Conservation (phyloP, 108 stramenopile species). For the Nitzschia sp. region DNA sequence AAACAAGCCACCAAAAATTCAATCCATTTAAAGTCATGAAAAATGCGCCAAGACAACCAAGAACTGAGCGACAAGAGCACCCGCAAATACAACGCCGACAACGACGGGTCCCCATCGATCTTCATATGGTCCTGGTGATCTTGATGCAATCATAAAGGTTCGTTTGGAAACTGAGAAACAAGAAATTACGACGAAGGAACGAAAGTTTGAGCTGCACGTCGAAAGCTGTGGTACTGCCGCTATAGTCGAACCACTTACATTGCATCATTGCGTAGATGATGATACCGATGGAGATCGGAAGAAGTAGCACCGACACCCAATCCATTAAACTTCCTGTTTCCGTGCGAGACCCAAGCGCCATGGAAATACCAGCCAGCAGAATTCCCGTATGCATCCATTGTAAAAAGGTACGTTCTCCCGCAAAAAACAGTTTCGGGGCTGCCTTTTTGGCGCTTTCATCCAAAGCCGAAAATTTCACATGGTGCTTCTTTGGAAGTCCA, state of each 20-base stretch:
- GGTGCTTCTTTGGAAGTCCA: background rate
- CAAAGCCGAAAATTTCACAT: slow-evolving; percentile 13
- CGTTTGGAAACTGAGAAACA: slow-evolving; percentile 52
- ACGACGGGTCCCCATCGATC: slow-evolving; percentile 84
- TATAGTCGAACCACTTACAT: slow-evolving; percentile 47
- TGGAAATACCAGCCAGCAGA: slow-evolving; percentile 78
- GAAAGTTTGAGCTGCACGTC: background rate
- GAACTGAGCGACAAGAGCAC: slow-evolving; percentile 81
- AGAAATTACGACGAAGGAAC: background rate
- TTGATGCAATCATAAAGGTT: slow-evolving; percentile 81
- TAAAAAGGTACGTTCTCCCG: slow-evolving; percentile 94
- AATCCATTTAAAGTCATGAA: no score
- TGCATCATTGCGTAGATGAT: slow-evolving; percentile 87
- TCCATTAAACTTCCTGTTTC: slow-evolving; percentile 29
- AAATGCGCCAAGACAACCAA: slow-evolving; percentile 2
- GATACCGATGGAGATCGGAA: slow-evolving; percentile 88
- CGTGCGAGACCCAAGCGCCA: slow-evolving; percentile 81
- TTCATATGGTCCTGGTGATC: slow-evolving; percentile 90
- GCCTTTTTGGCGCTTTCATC: slow-evolving; percentile 24
- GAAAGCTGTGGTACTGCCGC: background rate
- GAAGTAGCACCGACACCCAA: slow-evolving; percentile 78
- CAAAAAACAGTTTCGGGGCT: slow-evolving; percentile 84
- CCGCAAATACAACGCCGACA: slow-evolving; percentile 78
- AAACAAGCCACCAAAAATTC: no score
- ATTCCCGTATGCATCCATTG: slow-evolving; percentile 89